A percentile compares a stretch with the other conserved stretches of the same genome.
Evolutionary conservation across 169 alveolate species (phyloP).

Genomic region (Plasmodium vivax): DNA sequence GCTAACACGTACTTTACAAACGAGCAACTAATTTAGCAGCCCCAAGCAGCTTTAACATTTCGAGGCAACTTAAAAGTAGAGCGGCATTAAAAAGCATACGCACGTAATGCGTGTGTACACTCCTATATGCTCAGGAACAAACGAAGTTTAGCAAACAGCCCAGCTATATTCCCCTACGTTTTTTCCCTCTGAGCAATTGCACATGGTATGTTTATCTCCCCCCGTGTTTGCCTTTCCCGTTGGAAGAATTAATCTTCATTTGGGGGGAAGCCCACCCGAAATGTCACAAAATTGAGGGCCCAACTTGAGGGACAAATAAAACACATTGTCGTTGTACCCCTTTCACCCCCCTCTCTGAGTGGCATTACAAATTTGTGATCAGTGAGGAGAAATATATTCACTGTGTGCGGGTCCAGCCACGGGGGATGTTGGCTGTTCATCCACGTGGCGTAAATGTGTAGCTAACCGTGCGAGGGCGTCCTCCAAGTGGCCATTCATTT

Average conservation of each 20-base stretch:
- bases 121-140: background rate
- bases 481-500: background rate
- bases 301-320: background rate
- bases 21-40: background rate
- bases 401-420: background rate
- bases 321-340: background rate
- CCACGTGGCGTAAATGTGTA: background rate
- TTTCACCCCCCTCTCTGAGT: background rate
- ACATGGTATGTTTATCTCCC: background rate
- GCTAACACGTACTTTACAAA: background rate
- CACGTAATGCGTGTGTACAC: constrained; percentile 1
- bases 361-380: background rate
- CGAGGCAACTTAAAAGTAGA: background rate
- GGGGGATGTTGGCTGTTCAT: background rate
- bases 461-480: background rate
- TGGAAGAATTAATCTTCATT: background rate
- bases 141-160: background rate
- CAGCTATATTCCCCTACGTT: background rate
- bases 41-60: background rate
- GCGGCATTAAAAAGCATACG: background rate
- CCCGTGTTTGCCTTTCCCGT: background rate
- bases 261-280: background rate
- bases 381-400: background rate
- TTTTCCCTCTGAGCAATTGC: background rate
- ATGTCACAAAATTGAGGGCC: background rate